Evolutionary conservation across 1,139 yeast species (phyloP), one percentile per base, ranked within the genome.

Genomic region (Kodamaea sp.): DNA sequence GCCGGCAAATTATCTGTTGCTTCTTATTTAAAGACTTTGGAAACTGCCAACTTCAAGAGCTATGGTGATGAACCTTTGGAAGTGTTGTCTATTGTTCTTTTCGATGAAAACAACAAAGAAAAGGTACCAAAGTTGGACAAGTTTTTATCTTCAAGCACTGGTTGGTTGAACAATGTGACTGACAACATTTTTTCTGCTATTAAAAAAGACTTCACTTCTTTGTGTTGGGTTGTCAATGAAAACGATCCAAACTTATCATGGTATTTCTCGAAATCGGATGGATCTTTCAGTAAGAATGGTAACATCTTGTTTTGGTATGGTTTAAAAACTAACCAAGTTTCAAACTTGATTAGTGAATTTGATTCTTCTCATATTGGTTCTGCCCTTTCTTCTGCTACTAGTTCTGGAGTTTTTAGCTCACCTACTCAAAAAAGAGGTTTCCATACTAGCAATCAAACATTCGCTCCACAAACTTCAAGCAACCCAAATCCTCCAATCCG

Each of bases 41-140:
- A 84, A 58, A 62, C 68, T 7, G 58, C 67, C 30, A 56, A 73
- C 6, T 88, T 88, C 72, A 83, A 80, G 58, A 82, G 95, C 31
- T 90, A 87, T 57, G 94, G 96, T 42, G 98, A 92, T 63, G 97
- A 92, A 61, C 97, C 97, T 27, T 75, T 89, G 56, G 97, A 92
- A 56, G 97, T 89, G 3, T 73, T 92, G 53, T 96, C 97, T 10
- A 83, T 92, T 53, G 95, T 92, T 29, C 70, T 73, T 31, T 29
- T 35, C 8, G 40, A 39, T 25, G 42, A 37, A 15, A 59, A 64
- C 34, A 65, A 65, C 39, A 62, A 65, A 31, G 59, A 60, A 31
- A 64, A 67, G 31, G 67, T 85, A 41, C 84, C 97, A n/a, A 78
- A 75, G 41, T 69, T 92, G 48, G 96, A 88, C 62, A 89, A 88